Conservation (phyloP, 495 filamentous ascomycete species). For the Halenospora varia region DNA sequence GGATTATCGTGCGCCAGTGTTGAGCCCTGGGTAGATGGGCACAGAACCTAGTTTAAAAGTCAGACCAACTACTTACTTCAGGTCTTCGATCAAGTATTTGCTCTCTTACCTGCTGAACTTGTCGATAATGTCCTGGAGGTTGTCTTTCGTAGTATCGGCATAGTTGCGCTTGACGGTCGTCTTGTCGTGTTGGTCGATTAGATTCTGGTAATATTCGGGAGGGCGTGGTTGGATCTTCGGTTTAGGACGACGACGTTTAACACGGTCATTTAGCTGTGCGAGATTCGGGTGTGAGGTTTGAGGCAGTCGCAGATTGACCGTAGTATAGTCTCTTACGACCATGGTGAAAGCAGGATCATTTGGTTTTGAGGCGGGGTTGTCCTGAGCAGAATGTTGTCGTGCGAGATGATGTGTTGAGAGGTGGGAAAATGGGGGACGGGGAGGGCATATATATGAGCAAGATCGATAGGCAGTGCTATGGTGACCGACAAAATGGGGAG, state of each 20-base stretch:
- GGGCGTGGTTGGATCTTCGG: constrained; percentile 1
- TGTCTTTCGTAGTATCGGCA: constrained; percentile 6
- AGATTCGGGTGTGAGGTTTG: constrained; percentile 3
- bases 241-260: constrained; percentile 10
- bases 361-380: background rate
- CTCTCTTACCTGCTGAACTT: constrained; percentile 11
- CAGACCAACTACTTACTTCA: background rate
- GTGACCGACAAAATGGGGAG: background rate
- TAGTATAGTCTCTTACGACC: background rate
- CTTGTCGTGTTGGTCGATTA: background rate
- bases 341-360: constrained; percentile 4
- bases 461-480: constrained; percentile 4
- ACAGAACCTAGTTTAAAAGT: constrained; percentile 10
- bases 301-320: background rate
- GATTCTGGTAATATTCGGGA: constrained; percentile 9
- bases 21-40: background rate
- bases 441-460: constrained; percentile 6
- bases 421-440: constrained; percentile 3
- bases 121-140: constrained; percentile 1
- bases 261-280: background rate
- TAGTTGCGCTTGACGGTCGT: constrained; percentile 2
- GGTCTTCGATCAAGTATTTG: constrained; percentile 4
- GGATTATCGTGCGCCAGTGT: constrained; percentile 4
- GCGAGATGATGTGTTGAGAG: constrained; percentile 3
- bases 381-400: constrained; percentile 2